Evolutionary conservation across 768 basidiomycete genomes (phyloP).

Genomic region (Boletus patriciae): DNA sequence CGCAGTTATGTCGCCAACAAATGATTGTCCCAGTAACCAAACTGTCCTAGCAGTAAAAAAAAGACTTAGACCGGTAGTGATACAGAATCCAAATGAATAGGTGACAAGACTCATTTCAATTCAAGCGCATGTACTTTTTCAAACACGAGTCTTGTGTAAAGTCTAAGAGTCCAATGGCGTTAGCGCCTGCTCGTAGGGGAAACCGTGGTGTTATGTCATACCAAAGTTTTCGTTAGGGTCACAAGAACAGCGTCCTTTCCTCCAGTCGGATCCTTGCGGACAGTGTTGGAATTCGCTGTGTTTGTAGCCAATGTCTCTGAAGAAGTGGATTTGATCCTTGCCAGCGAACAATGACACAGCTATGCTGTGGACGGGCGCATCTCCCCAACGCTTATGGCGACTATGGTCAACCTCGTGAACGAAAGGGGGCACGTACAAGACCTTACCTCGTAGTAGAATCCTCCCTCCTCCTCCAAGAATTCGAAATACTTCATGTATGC

Average conservation of each 20-base stretch:
- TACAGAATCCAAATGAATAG: neutral
- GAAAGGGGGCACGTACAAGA: neutral
- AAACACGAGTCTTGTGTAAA: constrained; percentile 31
- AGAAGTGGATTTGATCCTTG: constrained; percentile 92
- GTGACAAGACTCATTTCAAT: neutral
- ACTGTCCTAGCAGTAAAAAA: too few species aligned
- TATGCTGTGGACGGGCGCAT: constrained; percentile 88
- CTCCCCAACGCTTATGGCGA: constrained; percentile 75
- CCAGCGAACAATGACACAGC: constrained; percentile 86
- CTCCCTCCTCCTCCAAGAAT: constrained; percentile 73
- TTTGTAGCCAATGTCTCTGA: constrained; percentile 90
- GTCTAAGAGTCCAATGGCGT: constrained; percentile 16
- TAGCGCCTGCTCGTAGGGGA: neutral
- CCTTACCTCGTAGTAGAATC: constrained; percentile 83
- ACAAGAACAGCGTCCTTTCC: constrained; percentile 85
- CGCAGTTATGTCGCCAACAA: too few species aligned
- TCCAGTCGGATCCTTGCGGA: constrained; percentile 72
- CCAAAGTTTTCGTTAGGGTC: constrained; percentile 72
- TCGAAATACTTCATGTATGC: constrained; percentile 85
- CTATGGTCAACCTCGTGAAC: constrained; percentile 2
- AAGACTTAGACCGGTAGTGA: too few species aligned
- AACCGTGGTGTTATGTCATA: constrained; percentile 33
- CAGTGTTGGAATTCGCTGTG: constrained; percentile 96
- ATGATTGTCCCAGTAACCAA: too few species aligned
- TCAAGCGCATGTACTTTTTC: constrained; percentile 26